A percentile compares a stretch with the other conserved stretches of the same genome.
Evolutionary conservation across 1,139 yeast species (phyloP).

Genomic region (Kodamaea fungicola): DNA sequence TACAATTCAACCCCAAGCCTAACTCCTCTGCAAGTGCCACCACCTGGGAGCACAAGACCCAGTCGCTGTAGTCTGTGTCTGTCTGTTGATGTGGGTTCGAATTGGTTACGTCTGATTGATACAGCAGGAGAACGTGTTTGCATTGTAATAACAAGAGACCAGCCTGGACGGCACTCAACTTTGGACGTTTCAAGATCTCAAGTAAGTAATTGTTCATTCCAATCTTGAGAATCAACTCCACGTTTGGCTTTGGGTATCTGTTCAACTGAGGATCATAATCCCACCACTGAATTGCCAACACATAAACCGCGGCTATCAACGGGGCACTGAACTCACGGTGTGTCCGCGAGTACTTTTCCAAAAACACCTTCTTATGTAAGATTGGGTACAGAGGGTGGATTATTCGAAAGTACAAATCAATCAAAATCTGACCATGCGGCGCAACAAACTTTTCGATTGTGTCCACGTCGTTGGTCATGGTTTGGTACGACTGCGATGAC

Average conservation of each 20-base stretch:
- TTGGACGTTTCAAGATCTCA: slow-evolving; percentile 69
- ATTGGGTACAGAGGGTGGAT: slow-evolving; percentile 80
- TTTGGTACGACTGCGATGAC: slow-evolving; percentile 57
- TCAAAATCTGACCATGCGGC: slow-evolving; percentile 72
- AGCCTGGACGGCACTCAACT: slow-evolving; percentile 77
- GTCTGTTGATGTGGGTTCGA: slow-evolving; percentile 1
- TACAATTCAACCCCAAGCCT: slow-evolving; percentile 82
- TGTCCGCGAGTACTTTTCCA: slow-evolving; percentile 73
- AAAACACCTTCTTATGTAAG: slow-evolving; percentile 68
- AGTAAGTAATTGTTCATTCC: slow-evolving; percentile 61
- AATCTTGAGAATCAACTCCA: slow-evolving; percentile 40
- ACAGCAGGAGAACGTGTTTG: slow-evolving; percentile 36
- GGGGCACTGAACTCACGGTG: slow-evolving; percentile 80
- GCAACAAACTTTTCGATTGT: slow-evolving; percentile 68
- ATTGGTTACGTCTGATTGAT: slow-evolving; percentile 3
- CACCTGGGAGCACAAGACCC: slow-evolving; percentile 85
- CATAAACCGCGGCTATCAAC: slow-evolving; percentile 69
- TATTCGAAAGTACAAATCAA: slow-evolving; percentile 69
- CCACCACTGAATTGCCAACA: slow-evolving; percentile 80
- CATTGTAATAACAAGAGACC: slow-evolving; percentile 69
- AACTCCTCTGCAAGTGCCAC: slow-evolving; percentile 82
- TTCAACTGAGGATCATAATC: slow-evolving; percentile 71
- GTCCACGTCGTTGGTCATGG: slow-evolving; percentile 67
- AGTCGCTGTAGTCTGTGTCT: slow-evolving; percentile 61
- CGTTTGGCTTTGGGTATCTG: slow-evolving; percentile 63